Evolutionary conservation across 495 filamentous ascomycete genomes (phyloP), one percentile per base, ranked within the genome.

Genomic region (Xylaria castorea): DNA sequence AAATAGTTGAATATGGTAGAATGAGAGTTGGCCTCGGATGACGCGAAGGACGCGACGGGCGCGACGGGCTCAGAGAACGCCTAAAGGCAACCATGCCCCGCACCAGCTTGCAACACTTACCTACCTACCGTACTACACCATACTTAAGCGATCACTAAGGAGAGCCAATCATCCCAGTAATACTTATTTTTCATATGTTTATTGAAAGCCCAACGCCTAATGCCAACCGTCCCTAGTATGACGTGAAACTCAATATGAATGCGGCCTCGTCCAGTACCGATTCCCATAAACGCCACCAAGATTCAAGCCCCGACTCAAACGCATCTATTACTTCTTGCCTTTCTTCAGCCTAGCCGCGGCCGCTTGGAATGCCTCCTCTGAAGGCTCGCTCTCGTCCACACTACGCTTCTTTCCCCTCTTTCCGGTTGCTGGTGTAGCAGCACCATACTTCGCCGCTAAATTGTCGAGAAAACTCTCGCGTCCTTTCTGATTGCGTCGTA

Each of bases 381-480:
- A 85, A 12, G 91, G 90, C 77, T 90, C 90, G 16, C 18, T 42
- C 3, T 85, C 82, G 51, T 83, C 85, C 27, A 76, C 78, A 1
- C 73, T 71, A 32, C 83, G 77, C 77, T 89, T 88, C 74, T 86
- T 89, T 48, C 87, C 85, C 46, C 83, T 84, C 75, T 83, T 82
- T 12, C 71, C 53, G 61, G 79, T 79, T 34, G 82, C 60, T 7
- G 70, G 50, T 48, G 83, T 76, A 22, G 83, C 76, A 22, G 83
- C 81, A 9, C 85, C 88, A 77, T 96, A 97, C 82, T 93, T 95
- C 34, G 89, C 93, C 72, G 91, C 93, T 40, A 97, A 74, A 60
- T 85, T 78, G 57, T 91, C 91, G 30, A 94, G 80, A 78, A 97
- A 91, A n/a, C 76, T 80, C 40, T 67, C 75, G 51, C 83, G 75